These are phyloP conservation scores for Phytopythium aichiense DNA, from an alignment of 352 stramenopile species.

Conservation along the genomic window DNA sequence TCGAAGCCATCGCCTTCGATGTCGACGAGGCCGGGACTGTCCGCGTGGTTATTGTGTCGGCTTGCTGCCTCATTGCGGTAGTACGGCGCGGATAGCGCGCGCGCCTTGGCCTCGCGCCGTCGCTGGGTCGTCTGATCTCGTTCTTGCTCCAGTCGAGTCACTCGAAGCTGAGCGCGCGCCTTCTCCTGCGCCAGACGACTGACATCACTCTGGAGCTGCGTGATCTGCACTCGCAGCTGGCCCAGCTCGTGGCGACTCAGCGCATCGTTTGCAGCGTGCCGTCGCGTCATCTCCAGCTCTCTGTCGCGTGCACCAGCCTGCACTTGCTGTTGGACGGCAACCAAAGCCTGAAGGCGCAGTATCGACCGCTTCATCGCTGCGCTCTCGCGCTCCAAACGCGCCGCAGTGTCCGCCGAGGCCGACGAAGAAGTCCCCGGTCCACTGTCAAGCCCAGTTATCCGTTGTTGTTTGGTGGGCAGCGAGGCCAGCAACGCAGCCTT, in stretches of 20 bases:
- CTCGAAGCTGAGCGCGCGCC: constrained; percentile 16
- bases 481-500: constrained; percentile 32
- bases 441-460: no score
- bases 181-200: constrained; percentile 46
- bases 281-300: constrained; percentile 28
- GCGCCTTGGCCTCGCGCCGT: constrained; percentile 45
- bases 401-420: constrained; percentile 26
- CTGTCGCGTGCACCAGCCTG: constrained; percentile 32
- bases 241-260: constrained; percentile 41
- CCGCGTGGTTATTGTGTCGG: background rate
- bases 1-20: no score
- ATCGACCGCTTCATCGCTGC: constrained; percentile 61
- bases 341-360: constrained; percentile 59
- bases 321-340: constrained; percentile 55
- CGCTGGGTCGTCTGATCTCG: constrained; percentile 38
- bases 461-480: background rate
- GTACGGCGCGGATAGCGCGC: constrained; percentile 38
- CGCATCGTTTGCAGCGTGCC: constrained; percentile 27
- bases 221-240: constrained; percentile 41
- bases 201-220: constrained; percentile 46
- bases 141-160: constrained; percentile 43
- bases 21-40: background rate
- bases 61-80: constrained; percentile 8
- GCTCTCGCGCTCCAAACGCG: constrained; percentile 58
- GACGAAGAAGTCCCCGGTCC: background rate